Evolutionary conservation across 352 stramenopile genomes (phyloP).

Genomic region (Globisporangium carolinianum): DNA sequence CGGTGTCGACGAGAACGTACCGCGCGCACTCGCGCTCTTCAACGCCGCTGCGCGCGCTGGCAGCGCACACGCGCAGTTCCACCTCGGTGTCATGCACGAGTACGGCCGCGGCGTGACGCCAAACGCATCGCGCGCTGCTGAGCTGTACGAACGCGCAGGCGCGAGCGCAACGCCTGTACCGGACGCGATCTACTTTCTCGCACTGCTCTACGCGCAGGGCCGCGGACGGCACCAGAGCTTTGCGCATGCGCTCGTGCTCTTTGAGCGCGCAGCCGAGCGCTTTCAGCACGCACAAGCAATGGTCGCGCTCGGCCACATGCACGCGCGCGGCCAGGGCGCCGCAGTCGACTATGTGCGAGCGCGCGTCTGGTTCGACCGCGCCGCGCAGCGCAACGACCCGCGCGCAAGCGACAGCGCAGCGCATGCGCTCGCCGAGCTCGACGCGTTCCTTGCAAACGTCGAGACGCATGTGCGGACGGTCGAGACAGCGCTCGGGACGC

Average conservation of each 20-base stretch:
- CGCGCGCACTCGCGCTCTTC: constrained; percentile 26
- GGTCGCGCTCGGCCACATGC: constrained; percentile 42
- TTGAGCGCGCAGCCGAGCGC: constrained; percentile 30
- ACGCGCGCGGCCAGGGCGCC: constrained; percentile 26
- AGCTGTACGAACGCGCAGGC: constrained; percentile 25
- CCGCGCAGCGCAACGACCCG: constrained; percentile 20
- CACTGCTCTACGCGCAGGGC: constrained; percentile 33
- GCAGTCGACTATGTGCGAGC: constrained; percentile 33
- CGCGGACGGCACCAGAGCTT: constrained; percentile 37
- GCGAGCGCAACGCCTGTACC: constrained; percentile 16
- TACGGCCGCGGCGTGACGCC: constrained; percentile 35
- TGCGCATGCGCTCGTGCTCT: constrained; percentile 19
- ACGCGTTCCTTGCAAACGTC: constrained; percentile 27
- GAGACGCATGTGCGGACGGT: constrained; percentile 32
- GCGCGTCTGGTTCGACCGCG: constrained; percentile 37
- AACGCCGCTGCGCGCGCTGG: constrained; percentile 16
- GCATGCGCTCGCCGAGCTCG: constrained; percentile 26
- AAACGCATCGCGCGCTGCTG: constrained; percentile 26
- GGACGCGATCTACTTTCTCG: constrained; percentile 53
- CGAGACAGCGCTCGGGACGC: constrained; percentile 35
- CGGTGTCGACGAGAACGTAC: constrained; percentile 22
- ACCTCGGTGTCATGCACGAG: constrained; percentile 43
- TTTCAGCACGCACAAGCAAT: constrained; percentile 36
- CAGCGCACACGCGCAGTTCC: constrained; percentile 26
- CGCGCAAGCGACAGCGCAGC: constrained; percentile 20